These are phyloP conservation scores for Colletotrichum australisinense DNA, from an alignment of 2,329 filamentous ascomycete genomes.

Conservation along the genomic window DNA sequence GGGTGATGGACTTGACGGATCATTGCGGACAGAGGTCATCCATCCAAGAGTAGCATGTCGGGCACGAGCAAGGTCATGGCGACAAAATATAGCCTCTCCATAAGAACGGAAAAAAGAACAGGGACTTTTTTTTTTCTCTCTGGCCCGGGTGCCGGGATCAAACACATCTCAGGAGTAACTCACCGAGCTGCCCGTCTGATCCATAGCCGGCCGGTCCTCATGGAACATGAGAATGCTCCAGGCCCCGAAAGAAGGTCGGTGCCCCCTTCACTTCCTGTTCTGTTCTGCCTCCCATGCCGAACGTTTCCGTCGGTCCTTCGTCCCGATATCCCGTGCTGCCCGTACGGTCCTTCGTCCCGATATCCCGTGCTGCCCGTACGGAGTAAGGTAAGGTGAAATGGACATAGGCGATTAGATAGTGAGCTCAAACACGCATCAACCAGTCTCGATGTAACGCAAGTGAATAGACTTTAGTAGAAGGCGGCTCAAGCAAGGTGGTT, in stretches of 20 bases:
- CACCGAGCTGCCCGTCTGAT: not conserved
- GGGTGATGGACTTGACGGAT: too few species aligned
- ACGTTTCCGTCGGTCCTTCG: too few species aligned
- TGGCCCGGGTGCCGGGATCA: not conserved
- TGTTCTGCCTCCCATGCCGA: not conserved
- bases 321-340: not conserved
- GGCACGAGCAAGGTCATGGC: not conserved
- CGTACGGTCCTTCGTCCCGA: not conserved
- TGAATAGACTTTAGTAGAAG: too few species aligned
- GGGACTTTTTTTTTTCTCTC: not conserved
- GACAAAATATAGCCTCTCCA: too few species aligned
- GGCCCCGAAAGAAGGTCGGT: not conserved
- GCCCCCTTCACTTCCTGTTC: not conserved
- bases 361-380: not conserved
- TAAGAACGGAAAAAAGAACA: too few species aligned
- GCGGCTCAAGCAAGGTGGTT: too few species aligned
- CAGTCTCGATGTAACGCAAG: too few species aligned
- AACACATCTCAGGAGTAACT: not conserved
- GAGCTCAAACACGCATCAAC: not conserved
- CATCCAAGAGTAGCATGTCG: not conserved
- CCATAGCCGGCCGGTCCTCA: not conserved
- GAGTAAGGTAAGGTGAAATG: too few species aligned
- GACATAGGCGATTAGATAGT: not conserved
- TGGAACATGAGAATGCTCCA: not conserved
- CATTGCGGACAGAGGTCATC: not conserved